These are phyloP conservation scores for Lactuca sativa DNA, from an alignment of 129 eudicot species.

Conservation along the genomic window DNA sequence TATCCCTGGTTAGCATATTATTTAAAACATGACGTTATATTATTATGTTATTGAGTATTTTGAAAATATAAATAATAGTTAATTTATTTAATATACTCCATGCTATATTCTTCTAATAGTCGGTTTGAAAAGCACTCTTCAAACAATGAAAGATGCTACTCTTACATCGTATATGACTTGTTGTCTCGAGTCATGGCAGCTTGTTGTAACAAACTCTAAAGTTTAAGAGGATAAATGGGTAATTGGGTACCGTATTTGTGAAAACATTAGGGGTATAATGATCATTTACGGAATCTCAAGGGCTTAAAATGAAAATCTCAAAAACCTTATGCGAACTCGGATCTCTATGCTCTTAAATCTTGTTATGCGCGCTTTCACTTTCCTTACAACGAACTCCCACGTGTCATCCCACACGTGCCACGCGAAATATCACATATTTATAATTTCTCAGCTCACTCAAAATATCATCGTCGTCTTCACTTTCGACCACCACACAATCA, in stretches of 20 bases:
- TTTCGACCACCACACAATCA: conserved; percentile 38
- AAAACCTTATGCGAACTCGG: conserved; percentile 15
- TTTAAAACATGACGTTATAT: no score
- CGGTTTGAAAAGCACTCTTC: neutral
- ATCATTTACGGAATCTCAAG: neutral
- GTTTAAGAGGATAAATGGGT: neutral
- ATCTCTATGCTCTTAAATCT: conserved; percentile 28
- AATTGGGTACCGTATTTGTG: neutral
- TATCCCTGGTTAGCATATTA: no score
- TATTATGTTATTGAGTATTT: no score
- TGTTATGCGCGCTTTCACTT: conserved; percentile 28
- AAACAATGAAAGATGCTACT: neutral
- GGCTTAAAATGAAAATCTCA: neutral
- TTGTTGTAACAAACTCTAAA: no score
- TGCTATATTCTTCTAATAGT: neutral
- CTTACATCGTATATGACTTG: neutral
- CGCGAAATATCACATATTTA: neutral
- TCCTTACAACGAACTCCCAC: conserved; percentile 25
- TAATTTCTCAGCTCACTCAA: conserved; percentile 1
- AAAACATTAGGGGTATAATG: neutral
- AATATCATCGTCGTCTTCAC: conserved; percentile 31
- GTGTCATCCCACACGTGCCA: conserved; percentile 29
- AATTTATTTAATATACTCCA: no score
- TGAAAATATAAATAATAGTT: no score
- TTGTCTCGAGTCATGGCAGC: no score